Evolutionary conservation across 345 rosid species (phyloP).

Genomic region (Theobroma cacao): DNA sequence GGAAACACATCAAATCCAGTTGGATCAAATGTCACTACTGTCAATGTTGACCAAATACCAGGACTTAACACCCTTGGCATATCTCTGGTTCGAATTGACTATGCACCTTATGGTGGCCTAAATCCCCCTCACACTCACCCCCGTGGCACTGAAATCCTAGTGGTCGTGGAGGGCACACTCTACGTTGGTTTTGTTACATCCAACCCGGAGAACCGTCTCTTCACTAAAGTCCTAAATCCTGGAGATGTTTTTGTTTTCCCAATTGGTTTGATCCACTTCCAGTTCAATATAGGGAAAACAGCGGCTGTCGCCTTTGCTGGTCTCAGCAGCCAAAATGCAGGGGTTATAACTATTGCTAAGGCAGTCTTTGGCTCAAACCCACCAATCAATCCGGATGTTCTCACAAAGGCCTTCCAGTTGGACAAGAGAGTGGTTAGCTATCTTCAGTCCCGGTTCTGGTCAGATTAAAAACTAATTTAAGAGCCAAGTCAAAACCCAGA

Average conservation of each 20-base stretch:
- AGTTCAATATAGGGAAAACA: background rate
- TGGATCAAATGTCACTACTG: slow-evolving; percentile 12
- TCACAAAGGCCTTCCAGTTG: background rate
- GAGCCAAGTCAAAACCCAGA: background rate
- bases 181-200: slow-evolving; percentile 36
- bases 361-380: background rate
- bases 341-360: background rate
- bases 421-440: background rate
- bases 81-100: slow-evolving; percentile 24
- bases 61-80: slow-evolving; percentile 28
- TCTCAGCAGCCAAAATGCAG: background rate
- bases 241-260: slow-evolving; percentile 15
- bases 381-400: background rate
- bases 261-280: slow-evolving; percentile 10
- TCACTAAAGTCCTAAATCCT: slow-evolving; percentile 17
- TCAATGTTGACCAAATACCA: slow-evolving; percentile 13
- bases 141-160: slow-evolving; percentile 30
- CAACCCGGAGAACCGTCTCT: slow-evolving; percentile 20
- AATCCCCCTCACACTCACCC: slow-evolving; percentile 42
- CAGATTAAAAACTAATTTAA: background rate
- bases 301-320: background rate
- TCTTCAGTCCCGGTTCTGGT: background rate
- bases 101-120: slow-evolving; percentile 18
- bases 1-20: slow-evolving; percentile 13
- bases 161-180: slow-evolving; percentile 36